Evolutionary conservation across 75 land plant genomes (phyloP).

Genomic region (Pinus taeda): DNA sequence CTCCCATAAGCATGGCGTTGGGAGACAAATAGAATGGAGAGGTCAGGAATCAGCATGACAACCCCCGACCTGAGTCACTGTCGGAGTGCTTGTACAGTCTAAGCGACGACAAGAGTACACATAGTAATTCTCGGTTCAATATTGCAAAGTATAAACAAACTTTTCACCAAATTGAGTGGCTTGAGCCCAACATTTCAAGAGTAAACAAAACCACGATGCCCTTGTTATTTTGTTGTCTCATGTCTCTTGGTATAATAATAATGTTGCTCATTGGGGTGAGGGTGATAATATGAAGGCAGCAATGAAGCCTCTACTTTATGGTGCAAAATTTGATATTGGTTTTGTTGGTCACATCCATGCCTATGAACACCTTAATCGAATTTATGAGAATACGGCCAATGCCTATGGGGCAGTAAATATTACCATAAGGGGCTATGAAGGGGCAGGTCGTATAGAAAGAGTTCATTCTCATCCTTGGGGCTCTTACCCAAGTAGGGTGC

Average conservation of each 20-base stretch:
- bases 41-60: neutral
- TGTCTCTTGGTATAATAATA: slow-evolving; percentile 59
- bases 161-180: slow-evolving; percentile 53
- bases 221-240: slow-evolving; percentile 42
- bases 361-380: too few relatives aligned
- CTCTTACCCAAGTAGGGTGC: too few relatives aligned
- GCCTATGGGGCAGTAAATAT: too few relatives aligned
- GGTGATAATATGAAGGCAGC: slow-evolving; percentile 40
- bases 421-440: too few relatives aligned
- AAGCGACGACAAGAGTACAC: slow-evolving; percentile 17
- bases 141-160: slow-evolving; percentile 19
- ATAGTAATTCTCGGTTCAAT: slow-evolving; percentile 55
- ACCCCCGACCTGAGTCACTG: too few relatives aligned
- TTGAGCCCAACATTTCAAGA: slow-evolving; percentile 43
- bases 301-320: slow-evolving; percentile 32
- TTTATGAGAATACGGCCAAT: too few relatives aligned
- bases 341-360: neutral
- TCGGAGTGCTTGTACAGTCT: too few relatives aligned
- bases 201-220: slow-evolving; percentile 41
- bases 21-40: too few relatives aligned
- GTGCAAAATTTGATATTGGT: slow-evolving; percentile 26
- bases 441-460: too few relatives aligned
- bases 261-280: slow-evolving; percentile 32
- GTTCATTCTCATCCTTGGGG: too few relatives aligned
- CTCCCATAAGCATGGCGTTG: too few relatives aligned